Evolutionary conservation across 2,329 filamentous ascomycete genomes (phyloP), one percentile per base, ranked within the genome.

Genomic region (Plenodomus lindquistii): DNA sequence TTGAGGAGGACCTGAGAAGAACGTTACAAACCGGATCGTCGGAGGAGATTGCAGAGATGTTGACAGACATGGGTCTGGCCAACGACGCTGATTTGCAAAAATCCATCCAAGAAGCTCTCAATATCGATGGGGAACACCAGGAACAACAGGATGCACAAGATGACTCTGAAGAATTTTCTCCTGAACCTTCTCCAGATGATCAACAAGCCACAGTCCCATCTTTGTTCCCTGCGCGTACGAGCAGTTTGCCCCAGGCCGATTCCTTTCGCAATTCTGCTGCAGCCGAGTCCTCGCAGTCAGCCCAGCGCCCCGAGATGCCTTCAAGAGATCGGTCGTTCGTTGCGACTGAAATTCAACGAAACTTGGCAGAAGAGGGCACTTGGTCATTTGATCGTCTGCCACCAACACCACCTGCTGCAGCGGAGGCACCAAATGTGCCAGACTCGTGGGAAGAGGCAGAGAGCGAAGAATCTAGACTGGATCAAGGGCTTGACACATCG

Each of bases 271-370:
- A 53, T 42, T 11, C 22, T 7, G 13, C 19, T 27, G 47, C 43
- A 18, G 37, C 48, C 7, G 58, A 55, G 21, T 51, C 55, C 2
- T 48, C 57, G 18, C 48, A 39, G 9, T 52, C 60, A 24, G 57
- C 42, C 4, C 62, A 63, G 18, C 60, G 78, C 59, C 78, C 78
- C 11, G 69, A 66, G n/a, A 76, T 81, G 73, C 77, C 77, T 20
- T 60, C 68, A 15, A 68, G 78, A 48, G 74, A 77, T 42, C 69
- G 66, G 15, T 74, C 75, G 2, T 79, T 73, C 27, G 67, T 75
- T 48, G 79, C 78, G 3, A 75, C 75, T 3, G 73, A 76, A 41
- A 78, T 81, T 36, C 75, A 73, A 42, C 73, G 78, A 9, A 65
- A 69, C 19, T 58, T 81, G 8, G 78, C 80, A 62, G 79, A 81